Evolutionary conservation across 148 eudicot species (phyloP).

Genomic region (Vaccinium vitisidaea): DNA sequence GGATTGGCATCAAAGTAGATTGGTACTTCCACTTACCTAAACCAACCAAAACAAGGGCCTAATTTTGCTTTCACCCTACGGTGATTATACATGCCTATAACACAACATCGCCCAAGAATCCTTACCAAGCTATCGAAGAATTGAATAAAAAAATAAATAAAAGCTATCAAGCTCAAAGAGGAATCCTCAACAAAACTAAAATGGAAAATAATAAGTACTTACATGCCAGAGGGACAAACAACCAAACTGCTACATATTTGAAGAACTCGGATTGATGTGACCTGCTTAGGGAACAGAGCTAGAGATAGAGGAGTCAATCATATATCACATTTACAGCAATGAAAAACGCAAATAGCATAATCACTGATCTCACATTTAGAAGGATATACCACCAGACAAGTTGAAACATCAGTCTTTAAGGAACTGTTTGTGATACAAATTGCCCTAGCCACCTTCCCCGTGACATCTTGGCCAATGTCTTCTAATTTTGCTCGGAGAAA

Average conservation of each 20-base stretch:
- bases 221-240: slow-evolving; percentile 79
- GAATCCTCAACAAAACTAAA: background rate
- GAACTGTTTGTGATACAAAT: slow-evolving; percentile 67
- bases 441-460: slow-evolving; percentile 73
- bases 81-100: too few species aligned
- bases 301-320: slow-evolving; percentile 26
- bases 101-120: background rate
- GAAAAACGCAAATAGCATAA: slow-evolving; percentile 15
- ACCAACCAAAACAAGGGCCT: too few species aligned
- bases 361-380: slow-evolving; percentile 68
- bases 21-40: background rate
- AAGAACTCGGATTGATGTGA: slow-evolving; percentile 60
- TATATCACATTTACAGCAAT: slow-evolving; percentile 8
- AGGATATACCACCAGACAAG: slow-evolving; percentile 68
- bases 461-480: slow-evolving; percentile 21
- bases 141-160: background rate
- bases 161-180: background rate
- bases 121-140: too few species aligned
- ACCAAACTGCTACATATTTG: slow-evolving; percentile 72
- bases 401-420: slow-evolving; percentile 58
- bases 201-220: slow-evolving; percentile 25
- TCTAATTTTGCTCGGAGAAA: slow-evolving; percentile 26
- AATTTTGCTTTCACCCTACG: too few species aligned
- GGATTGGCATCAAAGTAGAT: background rate
- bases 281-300: slow-evolving; percentile 86